phyloP scores from a whole-genome alignment of 1,139 yeast species.

The Candida dubliniensis region DNA sequence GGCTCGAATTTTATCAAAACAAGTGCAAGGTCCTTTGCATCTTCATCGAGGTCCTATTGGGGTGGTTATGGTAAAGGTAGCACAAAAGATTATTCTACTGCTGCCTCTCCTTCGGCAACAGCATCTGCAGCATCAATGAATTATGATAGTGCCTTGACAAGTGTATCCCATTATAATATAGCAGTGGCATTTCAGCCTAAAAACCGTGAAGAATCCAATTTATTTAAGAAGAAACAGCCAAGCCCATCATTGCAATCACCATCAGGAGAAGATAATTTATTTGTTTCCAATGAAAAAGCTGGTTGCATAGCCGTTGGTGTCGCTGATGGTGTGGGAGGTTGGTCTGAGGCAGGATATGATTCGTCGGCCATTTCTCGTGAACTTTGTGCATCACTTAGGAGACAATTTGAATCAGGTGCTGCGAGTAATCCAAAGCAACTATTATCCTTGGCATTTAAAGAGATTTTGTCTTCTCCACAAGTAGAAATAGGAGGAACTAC shows the following conservation, averaged over 20 bases:
- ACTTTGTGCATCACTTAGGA: slow-evolving; percentile 47
- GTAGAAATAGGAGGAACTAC: slow-evolving; percentile 96
- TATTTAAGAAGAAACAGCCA: slow-evolving; percentile 27
- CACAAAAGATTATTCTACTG: slow-evolving; percentile 2
- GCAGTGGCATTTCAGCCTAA: slow-evolving; percentile 77
- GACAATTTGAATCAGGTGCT: slow-evolving; percentile 24
- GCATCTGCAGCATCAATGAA: slow-evolving; percentile 15
- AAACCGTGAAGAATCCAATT: slow-evolving; percentile 53
- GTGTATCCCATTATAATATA: slow-evolving; percentile 46
- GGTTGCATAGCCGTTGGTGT: slow-evolving; percentile 74
- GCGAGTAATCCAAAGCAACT: slow-evolving; percentile 45
- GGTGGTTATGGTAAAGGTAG: background rate
- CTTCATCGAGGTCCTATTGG: slow-evolving; percentile 6
- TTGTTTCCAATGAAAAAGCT: slow-evolving; percentile 50
- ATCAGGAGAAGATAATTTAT: slow-evolving; percentile 87
- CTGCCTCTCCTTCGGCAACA: slow-evolving; percentile 13
- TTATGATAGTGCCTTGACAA: slow-evolving; percentile 20
- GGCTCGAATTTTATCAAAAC: slow-evolving; percentile 2
- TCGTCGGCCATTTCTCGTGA: slow-evolving; percentile 80
- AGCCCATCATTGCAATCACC: slow-evolving; percentile 50
- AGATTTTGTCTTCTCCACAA: slow-evolving; percentile 51
- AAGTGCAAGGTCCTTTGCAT: slow-evolving; percentile 1
- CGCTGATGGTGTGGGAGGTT: slow-evolving; percentile 98
- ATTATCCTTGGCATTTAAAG: slow-evolving; percentile 54
- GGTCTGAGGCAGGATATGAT: slow-evolving; percentile 91